These are phyloP conservation scores for Torulaspora quercuum DNA, from an alignment of 805 yeast species.

Conservation along the genomic window DNA sequence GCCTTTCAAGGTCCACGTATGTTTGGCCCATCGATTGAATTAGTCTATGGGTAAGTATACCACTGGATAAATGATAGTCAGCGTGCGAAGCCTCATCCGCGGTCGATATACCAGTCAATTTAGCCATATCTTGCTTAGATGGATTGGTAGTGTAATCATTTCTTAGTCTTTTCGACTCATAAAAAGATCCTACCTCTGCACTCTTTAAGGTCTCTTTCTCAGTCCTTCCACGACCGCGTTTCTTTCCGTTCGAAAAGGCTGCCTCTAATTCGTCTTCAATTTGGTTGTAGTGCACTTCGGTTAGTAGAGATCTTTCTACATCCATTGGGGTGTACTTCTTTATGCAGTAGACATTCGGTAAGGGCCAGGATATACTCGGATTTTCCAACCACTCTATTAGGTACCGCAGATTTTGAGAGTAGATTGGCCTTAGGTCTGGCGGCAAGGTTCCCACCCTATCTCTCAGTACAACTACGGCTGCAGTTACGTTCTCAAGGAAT, in stretches of 20 bases:
- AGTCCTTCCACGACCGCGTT: constrained; percentile 26
- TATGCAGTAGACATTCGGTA: constrained; percentile 67
- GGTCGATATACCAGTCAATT: constrained; percentile 49
- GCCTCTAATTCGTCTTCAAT: constrained; percentile 44
- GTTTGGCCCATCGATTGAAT: constrained; percentile 53
- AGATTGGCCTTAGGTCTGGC: constrained; percentile 72
- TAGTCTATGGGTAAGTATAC: constrained; percentile 59
- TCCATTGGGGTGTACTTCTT: constrained; percentile 64
- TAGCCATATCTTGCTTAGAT: constrained; percentile 48
- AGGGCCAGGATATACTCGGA: constrained; percentile 58
- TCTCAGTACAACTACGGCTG: constrained; percentile 77
- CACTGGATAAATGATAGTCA: constrained; percentile 36
- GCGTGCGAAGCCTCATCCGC: constrained; percentile 38
- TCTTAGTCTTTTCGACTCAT: constrained; percentile 58
- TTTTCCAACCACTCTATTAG: constrained; percentile 59
- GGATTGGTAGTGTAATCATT: constrained; percentile 72
- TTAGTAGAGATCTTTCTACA: constrained; percentile 71
- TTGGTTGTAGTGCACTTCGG: constrained; percentile 63
- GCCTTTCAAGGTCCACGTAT: constrained; percentile 42
- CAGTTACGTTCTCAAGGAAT: constrained; percentile 64
- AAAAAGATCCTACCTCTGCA: constrained; percentile 38
- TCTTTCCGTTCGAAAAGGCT: constrained; percentile 31
- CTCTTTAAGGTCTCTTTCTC: constrained; percentile 9
- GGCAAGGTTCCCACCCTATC: constrained; percentile 81
- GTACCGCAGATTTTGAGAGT: constrained; percentile 59